These are phyloP conservation scores for Cutaneotrichosporon cutaneum DNA, from an alignment of 1,284 basidiomycete species.

Conservation along the genomic window DNA sequence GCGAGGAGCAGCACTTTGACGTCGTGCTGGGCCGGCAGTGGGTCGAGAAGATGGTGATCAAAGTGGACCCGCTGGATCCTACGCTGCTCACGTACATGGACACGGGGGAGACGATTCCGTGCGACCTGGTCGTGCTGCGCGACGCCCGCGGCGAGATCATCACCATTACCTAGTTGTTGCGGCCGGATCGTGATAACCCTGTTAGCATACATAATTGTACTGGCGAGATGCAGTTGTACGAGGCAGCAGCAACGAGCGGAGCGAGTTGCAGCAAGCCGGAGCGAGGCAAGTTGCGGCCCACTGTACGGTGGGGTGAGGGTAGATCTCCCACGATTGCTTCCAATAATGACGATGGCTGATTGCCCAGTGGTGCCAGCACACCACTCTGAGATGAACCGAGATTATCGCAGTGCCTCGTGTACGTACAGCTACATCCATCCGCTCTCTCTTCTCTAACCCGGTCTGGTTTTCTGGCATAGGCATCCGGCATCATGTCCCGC, in stretches of 20 bases:
- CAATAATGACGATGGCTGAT: not conserved
- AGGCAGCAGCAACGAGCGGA: too few relatives aligned
- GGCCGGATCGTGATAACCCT: not conserved
- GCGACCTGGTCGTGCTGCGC: conserved; percentile 82
- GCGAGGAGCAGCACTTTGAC: conserved; percentile 95
- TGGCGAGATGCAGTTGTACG: conserved; percentile 2
- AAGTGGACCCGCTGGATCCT: conserved; percentile 73
- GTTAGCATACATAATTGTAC: conserved; percentile 3
- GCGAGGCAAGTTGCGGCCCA: too few relatives aligned
- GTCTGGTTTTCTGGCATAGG: not conserved
- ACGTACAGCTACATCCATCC: not conserved
- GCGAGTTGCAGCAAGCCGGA: too few relatives aligned
- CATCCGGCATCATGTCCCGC: conserved; percentile 55
- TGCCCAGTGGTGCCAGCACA: not conserved
- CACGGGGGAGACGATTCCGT: conserved; percentile 88
- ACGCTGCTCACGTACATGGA: conserved; percentile 88
- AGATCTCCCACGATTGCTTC: not conserved
- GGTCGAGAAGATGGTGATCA: conserved; percentile 85
- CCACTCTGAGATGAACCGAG: not conserved
- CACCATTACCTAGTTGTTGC: conserved; percentile 65
- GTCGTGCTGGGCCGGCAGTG: conserved; percentile 92
- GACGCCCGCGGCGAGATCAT: conserved; percentile 75
- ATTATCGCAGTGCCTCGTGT: not conserved
- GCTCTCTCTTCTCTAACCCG: too few relatives aligned
- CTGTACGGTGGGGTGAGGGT: too few relatives aligned